These are phyloP conservation scores for Paramecium biaurelia DNA, from an alignment of 73 alveolate species.

Conservation along the genomic window DNA sequence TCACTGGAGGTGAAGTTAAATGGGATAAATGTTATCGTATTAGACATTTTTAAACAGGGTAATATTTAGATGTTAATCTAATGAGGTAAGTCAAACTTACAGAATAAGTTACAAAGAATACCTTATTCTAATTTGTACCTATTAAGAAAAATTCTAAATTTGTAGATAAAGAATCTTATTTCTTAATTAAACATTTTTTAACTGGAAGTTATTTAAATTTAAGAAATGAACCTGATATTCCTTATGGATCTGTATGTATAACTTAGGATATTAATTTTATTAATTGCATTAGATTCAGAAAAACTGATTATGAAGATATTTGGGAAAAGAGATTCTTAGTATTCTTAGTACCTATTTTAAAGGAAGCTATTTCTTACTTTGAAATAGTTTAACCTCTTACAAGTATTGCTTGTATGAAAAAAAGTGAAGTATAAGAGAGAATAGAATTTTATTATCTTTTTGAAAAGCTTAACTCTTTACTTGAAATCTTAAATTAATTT, in stretches of 20 bases:
- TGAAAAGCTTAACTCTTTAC: not conserved
- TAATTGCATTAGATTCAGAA: not conserved
- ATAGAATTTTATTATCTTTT: not conserved
- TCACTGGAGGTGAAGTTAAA: not conserved
- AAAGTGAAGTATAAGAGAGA: not conserved
- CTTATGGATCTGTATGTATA: not conserved
- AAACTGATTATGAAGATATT: constrained; percentile 26
- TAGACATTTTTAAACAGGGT: constrained; percentile 46
- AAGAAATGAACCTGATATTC: not conserved
- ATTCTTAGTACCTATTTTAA: not conserved
- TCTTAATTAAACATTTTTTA: not conserved
- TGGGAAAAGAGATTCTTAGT: constrained; percentile 43
- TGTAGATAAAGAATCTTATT: constrained; percentile 15
- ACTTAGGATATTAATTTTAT: not conserved
- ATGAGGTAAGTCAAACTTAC: not conserved
- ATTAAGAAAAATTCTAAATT: not conserved
- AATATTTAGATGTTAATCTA: not conserved
- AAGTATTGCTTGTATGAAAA: not conserved
- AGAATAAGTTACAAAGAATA: not conserved
- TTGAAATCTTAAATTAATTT: not conserved
- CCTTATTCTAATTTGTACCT: not conserved
- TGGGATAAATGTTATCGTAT: constrained; percentile 28
- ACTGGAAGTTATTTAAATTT: constrained; percentile 5
- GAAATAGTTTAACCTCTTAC: not conserved
- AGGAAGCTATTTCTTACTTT: constrained; percentile 4